phyloP scores from a whole-genome alignment of 345 rosid genomes.

The Murraya paniculata region DNA sequence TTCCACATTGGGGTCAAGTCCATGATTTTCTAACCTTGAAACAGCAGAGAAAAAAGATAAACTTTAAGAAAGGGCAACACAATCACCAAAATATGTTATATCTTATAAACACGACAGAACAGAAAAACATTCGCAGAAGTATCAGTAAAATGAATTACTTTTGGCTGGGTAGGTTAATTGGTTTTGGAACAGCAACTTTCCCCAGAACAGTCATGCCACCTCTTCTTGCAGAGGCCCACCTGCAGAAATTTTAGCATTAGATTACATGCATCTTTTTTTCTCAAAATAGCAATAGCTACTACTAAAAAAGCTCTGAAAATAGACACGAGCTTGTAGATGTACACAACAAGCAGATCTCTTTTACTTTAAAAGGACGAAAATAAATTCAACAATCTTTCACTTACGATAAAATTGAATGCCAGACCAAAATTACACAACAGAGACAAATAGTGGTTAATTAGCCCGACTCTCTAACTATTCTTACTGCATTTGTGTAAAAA shows the following conservation, averaged over 20 bases:
- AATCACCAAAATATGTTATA: background rate
- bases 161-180: constrained; percentile 97
- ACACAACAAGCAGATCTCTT: background rate
- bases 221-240: constrained; percentile 85
- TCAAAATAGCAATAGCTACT: too few species aligned
- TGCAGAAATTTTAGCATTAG: constrained; percentile 25
- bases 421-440: background rate
- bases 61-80: constrained; percentile 1
- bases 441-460: background rate
- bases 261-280: background rate
- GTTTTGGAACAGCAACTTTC: constrained; percentile 95
- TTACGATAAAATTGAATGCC: background rate
- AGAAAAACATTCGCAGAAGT: background rate
- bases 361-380: background rate
- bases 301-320: background rate
- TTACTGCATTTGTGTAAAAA: background rate
- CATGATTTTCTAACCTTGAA: constrained; percentile 95
- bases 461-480: background rate
- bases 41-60: constrained; percentile 21
- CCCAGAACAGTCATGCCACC: constrained; percentile 92
- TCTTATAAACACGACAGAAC: background rate
- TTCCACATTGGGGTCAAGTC: constrained; percentile 93
- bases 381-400: background rate
- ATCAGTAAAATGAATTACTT: constrained; percentile 44
- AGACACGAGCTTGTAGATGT: background rate